Evolutionary conservation across 352 stramenopile species (phyloP), one percentile per base, ranked within the genome.

Genomic region (Phytopythium oedochilum): DNA sequence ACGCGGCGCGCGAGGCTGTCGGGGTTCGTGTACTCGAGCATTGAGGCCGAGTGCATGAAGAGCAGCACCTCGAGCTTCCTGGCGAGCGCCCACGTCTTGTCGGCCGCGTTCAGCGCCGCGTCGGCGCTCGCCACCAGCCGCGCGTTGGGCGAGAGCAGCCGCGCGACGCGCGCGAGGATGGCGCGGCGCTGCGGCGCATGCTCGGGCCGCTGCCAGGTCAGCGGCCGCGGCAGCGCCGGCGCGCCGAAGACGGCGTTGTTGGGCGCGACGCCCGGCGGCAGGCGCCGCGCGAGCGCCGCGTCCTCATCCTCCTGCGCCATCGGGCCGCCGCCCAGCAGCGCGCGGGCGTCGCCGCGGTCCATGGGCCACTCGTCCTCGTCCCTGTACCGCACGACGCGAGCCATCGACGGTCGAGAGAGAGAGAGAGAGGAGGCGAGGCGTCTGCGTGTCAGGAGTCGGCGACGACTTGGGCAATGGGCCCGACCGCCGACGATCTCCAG

Each of bases 51-150:
- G 68, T 91, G 78, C 55, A 94, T 70, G 49, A 91, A 94, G 35
- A 92, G 73, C 39, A 92, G 74, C 49, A 91, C 80, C 55, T 94
- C 84, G 36, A 94, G 69, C 57, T 94, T 94, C 34, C 84, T 70
- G 25, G 84, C 79, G 42, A 94, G 69, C 29, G 75, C 71, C 80
- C 79, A 92, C 39, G 77, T 86, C 68, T 82, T 86, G 40, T 54
- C 55, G 43, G 28, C 51, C 17, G 36, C 39, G 28, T 28, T 20
- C 17, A 58, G n/a, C 26, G 44, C 48, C 23, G 25, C 22, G 40
- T 47, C 57, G 17, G n/a, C 54, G 18, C 14, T 40, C 23, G 57
- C 35, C 35, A 78, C 65, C 18, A 69, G 59, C 59, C 75, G 70
- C 28, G 80, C 76, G 47, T 88, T 91, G 11, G 61, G 75, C 38